Percentiles rank a stretch among this genome's conserved stretches.
These are phyloP conservation scores for Papiliotrema fonsecae DNA, from an alignment of 1,284 basidiomycete genomes.

Conservation along the genomic window DNA sequence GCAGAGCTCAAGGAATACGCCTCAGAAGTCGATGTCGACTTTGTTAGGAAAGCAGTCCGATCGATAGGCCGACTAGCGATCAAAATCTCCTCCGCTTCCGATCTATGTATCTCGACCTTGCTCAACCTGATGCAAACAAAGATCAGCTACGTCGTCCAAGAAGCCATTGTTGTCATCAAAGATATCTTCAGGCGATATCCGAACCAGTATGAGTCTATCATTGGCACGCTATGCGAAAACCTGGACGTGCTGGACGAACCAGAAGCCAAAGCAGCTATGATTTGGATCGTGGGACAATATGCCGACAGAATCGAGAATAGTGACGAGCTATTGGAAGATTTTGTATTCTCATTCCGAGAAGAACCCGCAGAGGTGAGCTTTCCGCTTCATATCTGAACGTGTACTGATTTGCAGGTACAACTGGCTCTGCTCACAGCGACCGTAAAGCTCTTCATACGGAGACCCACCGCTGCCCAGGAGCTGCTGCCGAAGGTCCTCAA, in stretches of 20 bases:
- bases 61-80: slow-evolving; percentile 95
- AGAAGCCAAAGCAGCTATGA: slow-evolving; percentile 93
- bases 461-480: slow-evolving; percentile 84
- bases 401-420: slow-evolving; percentile 62
- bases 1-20: slow-evolving; percentile 98
- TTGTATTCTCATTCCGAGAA: slow-evolving; percentile 87
- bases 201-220: slow-evolving; percentile 94
- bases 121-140: slow-evolving; percentile 86
- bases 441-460: slow-evolving; percentile 92
- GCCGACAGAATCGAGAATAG: slow-evolving; percentile 95
- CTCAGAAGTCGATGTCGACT: slow-evolving; percentile 97
- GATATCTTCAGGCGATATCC: slow-evolving; percentile 99
- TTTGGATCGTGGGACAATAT: slow-evolving; percentile 99
- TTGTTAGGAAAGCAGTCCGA: slow-evolving; percentile 88
- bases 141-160: slow-evolving; percentile 96
- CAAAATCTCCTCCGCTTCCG: slow-evolving; percentile 87
- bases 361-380: slow-evolving; percentile 79
- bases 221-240: slow-evolving; percentile 89
- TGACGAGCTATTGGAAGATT: slow-evolving; percentile 82
- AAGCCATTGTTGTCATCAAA: slow-evolving; percentile 98
- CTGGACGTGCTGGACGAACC: slow-evolving; percentile 96
- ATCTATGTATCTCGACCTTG: slow-evolving; percentile 90
- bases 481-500: slow-evolving; percentile 86
- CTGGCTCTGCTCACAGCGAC: slow-evolving; percentile 92
- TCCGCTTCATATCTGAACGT: too few relatives aligned